Base-by-base conservation (phyloP, 257 asterid species). In the Salvia miltiorrhiza region DNA sequence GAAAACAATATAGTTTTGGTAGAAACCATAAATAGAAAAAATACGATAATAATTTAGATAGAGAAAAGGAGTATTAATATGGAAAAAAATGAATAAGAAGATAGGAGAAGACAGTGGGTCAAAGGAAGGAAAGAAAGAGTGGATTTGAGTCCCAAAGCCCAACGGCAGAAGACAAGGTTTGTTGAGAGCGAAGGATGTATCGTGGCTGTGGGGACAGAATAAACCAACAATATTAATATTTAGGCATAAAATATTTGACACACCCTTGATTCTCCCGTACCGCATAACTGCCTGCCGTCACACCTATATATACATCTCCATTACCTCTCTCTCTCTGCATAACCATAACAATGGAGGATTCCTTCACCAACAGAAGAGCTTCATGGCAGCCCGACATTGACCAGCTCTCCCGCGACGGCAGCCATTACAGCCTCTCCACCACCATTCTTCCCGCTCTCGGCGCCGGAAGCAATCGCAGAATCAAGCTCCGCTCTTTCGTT, bases 371-470 rank as follows among this genome's bases (percentile, higher is more conserved):
- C 9, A 57, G 67, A 16, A 26, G 61, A 4, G 50, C 35, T 30
- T 41, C 60, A 21, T 64, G 78, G 44, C 11, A 54, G 19, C 11
- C 61, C 11, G 78, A 70, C 47, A 81, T 79, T 19, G 87, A 81
- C 39, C 73, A 77, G 70, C 11, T 82, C 3, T 82, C 90, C 0
- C 69, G 78, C 61, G 84, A 80, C 41, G 78, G 77, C 52, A 85
- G 85, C 79, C 82, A 77, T 16, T 81, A 78, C 80, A 85, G 88
- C 47, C 60, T 83, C 47, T 48, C 86, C 0, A 79, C 80, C 14
- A 84, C 80, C 20, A 75, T 80, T 71, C 85, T 86, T 54, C 93
- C 88, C 4, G 69, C 88, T 2, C 90, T 86, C 24, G 90, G 93
- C 20, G 88, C 78, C 5, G 56, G 70, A 35, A 86, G 80, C 60